Conservation (phyloP, 805 yeast genomes). For the Vanderwaltozyma polyspora region DNA sequence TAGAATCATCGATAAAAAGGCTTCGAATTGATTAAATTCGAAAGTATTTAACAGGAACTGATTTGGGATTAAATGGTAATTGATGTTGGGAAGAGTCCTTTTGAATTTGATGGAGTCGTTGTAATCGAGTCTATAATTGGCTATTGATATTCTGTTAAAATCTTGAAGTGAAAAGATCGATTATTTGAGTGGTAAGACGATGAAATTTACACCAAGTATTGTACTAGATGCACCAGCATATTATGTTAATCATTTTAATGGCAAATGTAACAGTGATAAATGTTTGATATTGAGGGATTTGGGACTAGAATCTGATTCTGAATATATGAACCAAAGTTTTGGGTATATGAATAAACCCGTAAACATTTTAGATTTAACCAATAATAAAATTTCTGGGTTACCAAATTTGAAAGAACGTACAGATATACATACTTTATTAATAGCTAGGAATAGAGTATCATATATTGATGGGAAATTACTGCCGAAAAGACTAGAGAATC, state of each 20-base stretch:
- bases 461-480: constrained; percentile 29
- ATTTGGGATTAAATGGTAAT: too few species aligned
- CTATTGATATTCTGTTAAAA: too few species aligned
- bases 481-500: constrained; percentile 31
- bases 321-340: constrained; percentile 32
- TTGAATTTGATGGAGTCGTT: too few species aligned
- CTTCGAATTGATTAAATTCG: too few species aligned
- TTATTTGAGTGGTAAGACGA: constrained; percentile 19
- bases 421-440: constrained; percentile 39
- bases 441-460: constrained; percentile 51
- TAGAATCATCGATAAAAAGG: too few species aligned
- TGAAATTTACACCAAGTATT: constrained; percentile 47
- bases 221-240: constrained; percentile 41
- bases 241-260: constrained; percentile 30
- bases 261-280: constrained; percentile 19
- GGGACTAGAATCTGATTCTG: constrained; percentile 32
- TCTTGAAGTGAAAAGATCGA: too few species aligned
- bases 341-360: constrained; percentile 33
- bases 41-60: too few species aligned
- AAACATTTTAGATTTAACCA: constrained; percentile 61
- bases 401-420: constrained; percentile 34
- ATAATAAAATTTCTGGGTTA: constrained; percentile 56
- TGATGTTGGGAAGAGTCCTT: too few species aligned
- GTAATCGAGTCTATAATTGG: too few species aligned
- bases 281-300: constrained; percentile 20